Base-by-base conservation (phyloP, 768 basidiomycete species). In the Suillus brevipes region DNA sequence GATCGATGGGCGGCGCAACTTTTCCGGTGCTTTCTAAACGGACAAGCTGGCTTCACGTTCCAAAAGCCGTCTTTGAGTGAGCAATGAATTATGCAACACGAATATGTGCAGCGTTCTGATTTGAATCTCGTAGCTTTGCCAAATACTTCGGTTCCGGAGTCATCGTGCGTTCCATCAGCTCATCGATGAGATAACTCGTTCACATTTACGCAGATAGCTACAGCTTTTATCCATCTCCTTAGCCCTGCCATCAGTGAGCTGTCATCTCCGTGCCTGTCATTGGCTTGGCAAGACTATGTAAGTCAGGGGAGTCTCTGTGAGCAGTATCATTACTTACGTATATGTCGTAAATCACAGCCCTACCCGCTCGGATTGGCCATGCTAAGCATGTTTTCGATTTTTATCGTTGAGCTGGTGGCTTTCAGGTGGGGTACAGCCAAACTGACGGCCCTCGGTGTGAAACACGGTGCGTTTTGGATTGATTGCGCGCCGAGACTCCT, bases 141-240 rank as follows among this genome's bases (percentile, higher is more conserved):
- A 95, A 94, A 76, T 94, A 90, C 75, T 95, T 96, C 77, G 94
- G 94, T 34, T 94, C 92, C 16, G 94, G 94, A 31, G 91, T 94
- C 58, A 93, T 94, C 69, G 91, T 92, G 64, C 70, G 89, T 79
- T 18, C 45, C 18, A 13, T 68, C 52, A 0, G 18, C n/a, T 45
- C 47, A 16, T 60, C 56, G 14, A 31, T 14, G 28, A 47, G 37
- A 23, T 25, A 42, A 40, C 56, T 25, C 42, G 23, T 57, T 66
- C 10, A 67, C 49, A 28, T 23, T 53, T 67, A 61, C 57, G 34
- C 68, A 93, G 91, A 90, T 97, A 64, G 94, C 94, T 1, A 97
- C 95, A 12, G 90, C 92, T 4, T 97, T 93, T 74, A 92, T 94
- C 42, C 92, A 95, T 75, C 83, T 97, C 0, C 80, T 97, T 7